Conservation (phyloP, 2,329 filamentous ascomycete species). For the Fusarium austroafricanum region DNA sequence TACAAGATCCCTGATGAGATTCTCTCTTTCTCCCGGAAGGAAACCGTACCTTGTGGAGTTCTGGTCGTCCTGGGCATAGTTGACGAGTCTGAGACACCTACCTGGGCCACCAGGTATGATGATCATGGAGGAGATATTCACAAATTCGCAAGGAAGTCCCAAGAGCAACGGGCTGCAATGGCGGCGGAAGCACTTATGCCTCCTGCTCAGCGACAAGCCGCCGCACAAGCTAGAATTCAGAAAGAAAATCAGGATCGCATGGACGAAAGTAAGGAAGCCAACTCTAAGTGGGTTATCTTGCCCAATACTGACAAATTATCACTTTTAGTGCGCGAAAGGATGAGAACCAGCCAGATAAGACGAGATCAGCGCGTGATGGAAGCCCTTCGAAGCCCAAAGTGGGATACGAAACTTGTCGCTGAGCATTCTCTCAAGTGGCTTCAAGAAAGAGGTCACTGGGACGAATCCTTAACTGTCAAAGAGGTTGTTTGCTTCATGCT, state of each 20-base stretch:
- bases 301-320: not conserved
- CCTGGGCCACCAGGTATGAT: slow-evolving; percentile 62
- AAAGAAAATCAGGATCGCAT: slow-evolving; percentile 59
- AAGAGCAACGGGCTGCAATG: slow-evolving; percentile 57
- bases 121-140: slow-evolving; percentile 51
- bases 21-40: slow-evolving; percentile 61
- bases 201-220: slow-evolving; percentile 55
- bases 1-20: slow-evolving; percentile 67
- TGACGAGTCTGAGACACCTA: slow-evolving; percentile 63
- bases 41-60: slow-evolving; percentile 69
- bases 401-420: slow-evolving; percentile 61
- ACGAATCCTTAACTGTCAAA: slow-evolving; percentile 48
- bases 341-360: slow-evolving; percentile 55
- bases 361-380: slow-evolving; percentile 60
- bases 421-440: slow-evolving; percentile 60
- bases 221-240: slow-evolving; percentile 55
- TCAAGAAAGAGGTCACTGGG: slow-evolving; percentile 46
- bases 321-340: slow-evolving; percentile 56
- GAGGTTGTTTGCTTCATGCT: slow-evolving; percentile 60
- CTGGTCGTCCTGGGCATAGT: slow-evolving; percentile 66
- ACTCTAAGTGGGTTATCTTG: too few species aligned
- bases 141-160: slow-evolving; percentile 49
- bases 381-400: slow-evolving; percentile 65
- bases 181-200: slow-evolving; percentile 58
- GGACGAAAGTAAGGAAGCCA: slow-evolving; percentile 60